Percentiles rank a stretch among this genome's conserved stretches.
phyloP scores from a whole-genome alignment of 345 rosid species.

The Bruguiera gymnorhiza region DNA sequence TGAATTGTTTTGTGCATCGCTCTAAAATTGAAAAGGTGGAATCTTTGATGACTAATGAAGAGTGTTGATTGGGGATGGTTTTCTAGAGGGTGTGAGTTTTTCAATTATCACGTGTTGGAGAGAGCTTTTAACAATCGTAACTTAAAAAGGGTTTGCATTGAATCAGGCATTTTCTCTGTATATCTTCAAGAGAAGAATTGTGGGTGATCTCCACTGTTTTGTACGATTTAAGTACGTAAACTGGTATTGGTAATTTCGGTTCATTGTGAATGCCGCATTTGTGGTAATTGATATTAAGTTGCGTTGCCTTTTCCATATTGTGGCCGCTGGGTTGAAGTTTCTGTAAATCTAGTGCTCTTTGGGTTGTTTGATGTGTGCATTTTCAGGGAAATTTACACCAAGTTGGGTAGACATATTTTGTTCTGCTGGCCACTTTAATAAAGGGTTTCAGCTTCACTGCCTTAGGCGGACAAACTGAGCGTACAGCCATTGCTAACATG shows the following conservation, averaged over 20 bases:
- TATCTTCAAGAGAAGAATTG: neutral
- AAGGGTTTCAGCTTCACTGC: slow-evolving; percentile 11
- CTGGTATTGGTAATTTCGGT: too few species aligned
- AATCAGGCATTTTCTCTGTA: neutral
- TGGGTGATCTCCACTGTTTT: neutral
- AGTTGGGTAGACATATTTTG: slow-evolving; percentile 12
- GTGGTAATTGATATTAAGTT: too few species aligned
- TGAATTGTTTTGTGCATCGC: too few species aligned
- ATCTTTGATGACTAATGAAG: too few species aligned
- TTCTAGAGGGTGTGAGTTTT: too few species aligned
- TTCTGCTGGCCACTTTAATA: slow-evolving; percentile 2
- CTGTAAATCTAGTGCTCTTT: neutral
- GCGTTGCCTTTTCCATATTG: neutral
- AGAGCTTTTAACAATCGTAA: too few species aligned
- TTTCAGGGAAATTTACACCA: slow-evolving; percentile 25
- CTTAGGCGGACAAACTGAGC: slow-evolving; percentile 18
- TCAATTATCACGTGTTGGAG: too few species aligned
- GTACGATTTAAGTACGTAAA: neutral
- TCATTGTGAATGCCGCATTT: too few species aligned
- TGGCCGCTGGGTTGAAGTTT: neutral
- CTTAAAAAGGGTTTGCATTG: too few species aligned
- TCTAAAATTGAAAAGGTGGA: too few species aligned
- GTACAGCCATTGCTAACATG: neutral
- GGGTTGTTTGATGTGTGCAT: slow-evolving; percentile 5
- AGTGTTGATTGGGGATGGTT: too few species aligned